phyloP scores from a whole-genome alignment of 208 protist genomes.

The Trypanosoma congolense region DNA sequence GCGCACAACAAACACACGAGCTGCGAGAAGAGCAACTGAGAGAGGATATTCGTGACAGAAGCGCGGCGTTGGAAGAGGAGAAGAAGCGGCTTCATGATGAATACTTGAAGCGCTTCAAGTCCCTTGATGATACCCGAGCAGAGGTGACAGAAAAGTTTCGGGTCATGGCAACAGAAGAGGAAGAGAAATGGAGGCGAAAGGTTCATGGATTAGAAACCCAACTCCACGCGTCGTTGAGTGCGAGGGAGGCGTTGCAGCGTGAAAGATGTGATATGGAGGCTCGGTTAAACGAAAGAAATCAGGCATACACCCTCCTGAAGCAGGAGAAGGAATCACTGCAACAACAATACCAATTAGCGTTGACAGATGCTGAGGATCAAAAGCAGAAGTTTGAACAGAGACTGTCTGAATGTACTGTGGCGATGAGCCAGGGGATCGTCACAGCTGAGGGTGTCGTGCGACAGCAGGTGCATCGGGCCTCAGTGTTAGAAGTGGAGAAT shows the following conservation, averaged over 20 bases:
- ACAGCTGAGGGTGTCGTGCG: slow-evolving; percentile 49
- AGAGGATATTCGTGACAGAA: slow-evolving; percentile 29
- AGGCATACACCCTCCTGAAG: slow-evolving; percentile 26
- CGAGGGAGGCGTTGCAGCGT: slow-evolving; percentile 26
- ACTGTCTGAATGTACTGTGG: slow-evolving; percentile 26
- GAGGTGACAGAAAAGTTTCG: slow-evolving; percentile 31
- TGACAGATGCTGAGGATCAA: slow-evolving; percentile 27
- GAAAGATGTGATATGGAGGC: slow-evolving; percentile 17
- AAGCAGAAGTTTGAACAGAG: slow-evolving; percentile 13
- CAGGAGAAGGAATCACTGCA: slow-evolving; percentile 33
- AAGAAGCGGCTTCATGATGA: slow-evolving; percentile 52
- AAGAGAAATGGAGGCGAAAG: slow-evolving; percentile 16
- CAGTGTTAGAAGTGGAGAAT: slow-evolving; percentile 51
- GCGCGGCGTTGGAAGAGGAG: slow-evolving; percentile 53
- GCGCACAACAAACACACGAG: slow-evolving; percentile 39
- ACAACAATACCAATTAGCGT: slow-evolving; percentile 24
- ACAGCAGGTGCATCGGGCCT: slow-evolving; percentile 35
- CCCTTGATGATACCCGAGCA: slow-evolving; percentile 42
- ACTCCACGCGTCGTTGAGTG: slow-evolving; percentile 17
- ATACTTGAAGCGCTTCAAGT: slow-evolving; percentile 40
- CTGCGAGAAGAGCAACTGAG: slow-evolving; percentile 53
- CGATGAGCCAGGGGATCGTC: slow-evolving; percentile 38
- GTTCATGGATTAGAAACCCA: slow-evolving; percentile 25
- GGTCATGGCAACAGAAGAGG: slow-evolving; percentile 22
- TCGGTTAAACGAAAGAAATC: slow-evolving; percentile 19